phyloP scores from a whole-genome alignment of 106 monocot genomes.

The Platanthera zijinensis region DNA sequence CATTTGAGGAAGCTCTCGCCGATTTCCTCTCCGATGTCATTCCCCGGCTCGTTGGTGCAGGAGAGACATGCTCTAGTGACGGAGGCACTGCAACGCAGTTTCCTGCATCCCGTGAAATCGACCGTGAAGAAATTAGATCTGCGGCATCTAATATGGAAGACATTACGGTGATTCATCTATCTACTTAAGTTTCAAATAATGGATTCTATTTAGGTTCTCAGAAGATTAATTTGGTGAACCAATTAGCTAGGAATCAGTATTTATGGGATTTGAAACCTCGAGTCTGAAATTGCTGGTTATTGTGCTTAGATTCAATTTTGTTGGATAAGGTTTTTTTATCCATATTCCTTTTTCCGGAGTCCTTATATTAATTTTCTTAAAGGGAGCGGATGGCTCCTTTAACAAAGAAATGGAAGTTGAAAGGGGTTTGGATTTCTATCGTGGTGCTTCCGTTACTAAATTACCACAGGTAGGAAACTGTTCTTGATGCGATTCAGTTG shows the following conservation, averaged over 20 bases:
- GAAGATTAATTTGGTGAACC: not conserved
- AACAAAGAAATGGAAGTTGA: constrained; percentile 15
- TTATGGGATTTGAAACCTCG: not conserved
- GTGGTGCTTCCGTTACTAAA: constrained; percentile 5
- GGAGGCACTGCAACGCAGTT: not conserved
- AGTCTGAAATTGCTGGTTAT: not conserved
- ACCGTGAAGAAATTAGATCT: not conserved
- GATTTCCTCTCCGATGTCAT: constrained; percentile 48
- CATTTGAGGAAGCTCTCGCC: constrained; percentile 40
- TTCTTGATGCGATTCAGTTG: not conserved
- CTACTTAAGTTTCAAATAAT: not conserved
- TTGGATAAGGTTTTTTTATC: not conserved
- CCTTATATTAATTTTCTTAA: constrained; percentile 12
- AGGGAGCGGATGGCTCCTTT: constrained; percentile 31
- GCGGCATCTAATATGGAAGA: constrained; percentile 2
- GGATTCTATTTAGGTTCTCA: not conserved
- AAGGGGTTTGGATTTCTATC: not conserved
- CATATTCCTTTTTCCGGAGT: not conserved
- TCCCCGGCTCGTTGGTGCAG: constrained; percentile 17
- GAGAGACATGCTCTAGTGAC: not conserved
- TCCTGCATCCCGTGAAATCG: not conserved
- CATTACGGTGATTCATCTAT: not conserved
- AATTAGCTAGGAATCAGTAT: not conserved
- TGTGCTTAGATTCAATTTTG: not conserved
- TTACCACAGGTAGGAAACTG: constrained; percentile 20